Evolutionary conservation across 2,329 filamentous ascomycete species (phyloP), one percentile per base, ranked within the genome.

Genomic region (Ophiocordyceps camponoti-floridani): DNA sequence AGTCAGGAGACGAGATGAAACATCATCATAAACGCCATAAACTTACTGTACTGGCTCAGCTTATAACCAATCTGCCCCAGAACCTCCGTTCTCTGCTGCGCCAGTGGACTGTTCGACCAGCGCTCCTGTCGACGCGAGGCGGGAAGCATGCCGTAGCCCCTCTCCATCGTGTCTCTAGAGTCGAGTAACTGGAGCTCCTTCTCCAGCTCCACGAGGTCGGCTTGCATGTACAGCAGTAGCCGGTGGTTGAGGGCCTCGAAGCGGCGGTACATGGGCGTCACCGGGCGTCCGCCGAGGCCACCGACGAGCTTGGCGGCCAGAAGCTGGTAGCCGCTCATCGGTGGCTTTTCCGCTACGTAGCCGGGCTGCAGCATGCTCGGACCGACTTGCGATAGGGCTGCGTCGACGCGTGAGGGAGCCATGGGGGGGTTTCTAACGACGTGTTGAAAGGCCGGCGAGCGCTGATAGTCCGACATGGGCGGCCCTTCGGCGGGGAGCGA

Each of bases 171-270:
- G 51, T 77, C 73, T 1, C 63, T 61, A 18, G 62, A 63, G 54
- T 94, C 88, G 1, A 91, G 62, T 0, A 69, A 66, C 16, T 75
- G 73, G 1, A 95, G 70, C 46, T 88, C 77, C 53, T 86, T 79
- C 60, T 94, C 87, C 35, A 94, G 67, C 53, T 89, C 82, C 28
- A 71, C 69, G 16, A 94, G 75, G 58, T 94, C 85, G 55, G 94
- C 86, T 59, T 94, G 88, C 14, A 94, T 68, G 49, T 91, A 79
- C 0, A 94, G 67, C 3, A 95, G 65, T 3, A 94, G 64, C 3
- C 88, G 79, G 57, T 94, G 86, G 53, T 91, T 88, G 16, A 94
- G 64, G 11, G 76, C 72, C 56, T 84, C 80, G 54, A 95, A 95
- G 46, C 80, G 80, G 40, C 88, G 77, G 58, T 94, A 94, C 47